A percentile compares a stretch with the other conserved stretches of the same genome.
Evolutionary conservation across 1,139 yeast genomes (phyloP).

Genomic region (Arxiozyma heterogenica): DNA sequence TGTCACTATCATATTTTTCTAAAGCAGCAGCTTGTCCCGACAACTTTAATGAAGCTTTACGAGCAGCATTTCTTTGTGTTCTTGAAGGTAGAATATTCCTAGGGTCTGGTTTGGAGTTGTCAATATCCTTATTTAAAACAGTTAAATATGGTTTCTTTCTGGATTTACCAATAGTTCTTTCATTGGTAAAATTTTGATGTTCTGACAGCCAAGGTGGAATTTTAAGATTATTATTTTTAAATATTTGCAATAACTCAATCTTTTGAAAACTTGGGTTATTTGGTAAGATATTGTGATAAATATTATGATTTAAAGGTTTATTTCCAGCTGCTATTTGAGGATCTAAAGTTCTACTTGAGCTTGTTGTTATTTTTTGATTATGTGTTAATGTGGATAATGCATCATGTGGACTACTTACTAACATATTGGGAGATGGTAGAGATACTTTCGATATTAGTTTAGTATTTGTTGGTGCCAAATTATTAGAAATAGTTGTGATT

Average conservation of each 20-base stretch:
- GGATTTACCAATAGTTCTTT: background rate
- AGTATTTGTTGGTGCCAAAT: background rate
- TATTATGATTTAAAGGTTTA: background rate
- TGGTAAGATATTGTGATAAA: background rate
- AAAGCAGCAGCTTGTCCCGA: constrained; percentile 10
- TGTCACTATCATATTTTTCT: background rate
- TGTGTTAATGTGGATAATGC: background rate
- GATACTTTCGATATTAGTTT: background rate
- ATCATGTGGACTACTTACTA: too few species aligned
- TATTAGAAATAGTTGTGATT: background rate
- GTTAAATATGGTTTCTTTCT: constrained; percentile 29
- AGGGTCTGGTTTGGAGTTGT: constrained; percentile 28
- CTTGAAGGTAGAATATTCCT: constrained; percentile 24
- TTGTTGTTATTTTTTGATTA: background rate
- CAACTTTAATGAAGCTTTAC: constrained; percentile 24
- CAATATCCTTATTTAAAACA: constrained; percentile 29
- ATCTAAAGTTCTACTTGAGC: background rate
- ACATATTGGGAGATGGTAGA: background rate
- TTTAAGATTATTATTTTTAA: constrained; percentile 19
- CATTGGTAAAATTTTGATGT: background rate
- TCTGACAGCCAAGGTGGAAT: constrained; percentile 12
- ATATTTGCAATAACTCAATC: constrained; percentile 19
- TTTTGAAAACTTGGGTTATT: constrained; percentile 22
- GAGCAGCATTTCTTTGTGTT: constrained; percentile 26
- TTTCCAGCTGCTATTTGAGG: background rate